Percentiles rank a stretch among this genome's conserved stretches.
Conservation (phyloP, 495 filamentous ascomycete species). For the Cetradonia linearis region DNA sequence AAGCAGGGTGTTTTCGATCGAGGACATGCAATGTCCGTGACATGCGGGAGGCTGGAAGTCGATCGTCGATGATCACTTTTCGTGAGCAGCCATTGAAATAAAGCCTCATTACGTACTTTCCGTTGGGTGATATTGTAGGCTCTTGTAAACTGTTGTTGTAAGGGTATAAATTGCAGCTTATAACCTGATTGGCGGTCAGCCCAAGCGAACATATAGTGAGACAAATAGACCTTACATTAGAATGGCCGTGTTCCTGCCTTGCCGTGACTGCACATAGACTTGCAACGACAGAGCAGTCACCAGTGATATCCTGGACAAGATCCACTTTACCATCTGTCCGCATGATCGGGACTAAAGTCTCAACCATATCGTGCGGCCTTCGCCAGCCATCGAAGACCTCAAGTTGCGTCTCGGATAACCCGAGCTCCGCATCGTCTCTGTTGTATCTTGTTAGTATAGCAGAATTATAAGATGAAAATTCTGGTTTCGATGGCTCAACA, state of each 20-base stretch:
- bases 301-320: slow-evolving; percentile 85
- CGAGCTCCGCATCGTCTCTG: slow-evolving; percentile 58
- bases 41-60: slow-evolving; percentile 70
- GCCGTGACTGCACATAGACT: slow-evolving; percentile 77
- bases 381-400: slow-evolving; percentile 73
- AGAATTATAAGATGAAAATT: not conserved
- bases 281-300: slow-evolving; percentile 94
- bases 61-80: slow-evolving; percentile 81
- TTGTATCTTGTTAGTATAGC: slow-evolving; percentile 23
- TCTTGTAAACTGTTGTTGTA: slow-evolving; percentile 45
- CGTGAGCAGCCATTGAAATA: slow-evolving; percentile 93
- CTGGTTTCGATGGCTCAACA: slow-evolving; percentile 6
- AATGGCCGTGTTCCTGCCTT: slow-evolving; percentile 50
- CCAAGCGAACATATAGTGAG: not conserved
- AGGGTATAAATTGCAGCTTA: slow-evolving; percentile 63
- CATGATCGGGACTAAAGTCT: slow-evolving; percentile 40
- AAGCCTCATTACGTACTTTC: slow-evolving; percentile 84
- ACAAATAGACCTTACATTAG: slow-evolving; percentile 36
- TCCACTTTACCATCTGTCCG: slow-evolving; percentile 47
- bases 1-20: slow-evolving; percentile 63
- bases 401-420: slow-evolving; percentile 61
- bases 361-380: slow-evolving; percentile 51
- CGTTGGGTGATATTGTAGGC: slow-evolving; percentile 57
- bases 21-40: slow-evolving; percentile 71
- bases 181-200: slow-evolving; percentile 42